Percentiles rank a stretch among this genome's conserved stretches.
These are phyloP conservation scores for Rhexocercosporidium sp. DNA, from an alignment of 2,329 filamentous ascomycete genomes.

Conservation along the genomic window DNA sequence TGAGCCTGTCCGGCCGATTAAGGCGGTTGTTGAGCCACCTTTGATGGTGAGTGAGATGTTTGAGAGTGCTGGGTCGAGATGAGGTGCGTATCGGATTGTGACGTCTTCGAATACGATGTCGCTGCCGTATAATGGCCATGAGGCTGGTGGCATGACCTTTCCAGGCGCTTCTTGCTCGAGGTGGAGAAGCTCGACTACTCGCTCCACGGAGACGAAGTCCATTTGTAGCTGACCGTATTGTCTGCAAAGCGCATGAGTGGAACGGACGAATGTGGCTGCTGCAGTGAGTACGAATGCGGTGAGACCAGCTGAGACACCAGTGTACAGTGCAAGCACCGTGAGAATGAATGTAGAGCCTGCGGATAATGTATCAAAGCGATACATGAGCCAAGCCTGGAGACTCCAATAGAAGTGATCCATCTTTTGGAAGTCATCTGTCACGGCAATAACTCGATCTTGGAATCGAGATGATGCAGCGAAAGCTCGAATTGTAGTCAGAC, in stretches of 20 bases:
- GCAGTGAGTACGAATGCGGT: slow-evolving; percentile 84
- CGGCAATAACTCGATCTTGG: slow-evolving; percentile 77
- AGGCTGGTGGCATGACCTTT: slow-evolving; percentile 69
- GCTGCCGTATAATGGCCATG: slow-evolving; percentile 76
- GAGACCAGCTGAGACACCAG: slow-evolving; percentile 75
- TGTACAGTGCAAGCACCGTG: slow-evolving; percentile 75
- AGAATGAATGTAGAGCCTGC: slow-evolving; percentile 75
- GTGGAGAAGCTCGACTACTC: slow-evolving; percentile 80
- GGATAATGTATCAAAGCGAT: slow-evolving; percentile 76
- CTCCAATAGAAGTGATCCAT: slow-evolving; percentile 98
- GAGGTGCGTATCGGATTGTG: slow-evolving; percentile 78
- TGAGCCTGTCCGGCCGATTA: slow-evolving; percentile 81
- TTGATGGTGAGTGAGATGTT: slow-evolving; percentile 76
- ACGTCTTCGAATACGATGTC: slow-evolving; percentile 79
- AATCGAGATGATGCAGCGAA: slow-evolving; percentile 81
- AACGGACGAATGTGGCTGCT: slow-evolving; percentile 69
- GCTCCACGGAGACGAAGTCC: slow-evolving; percentile 89
- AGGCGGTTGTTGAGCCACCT: slow-evolving; percentile 76
- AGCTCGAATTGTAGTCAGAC: slow-evolving; percentile 83
- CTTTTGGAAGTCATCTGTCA: slow-evolving; percentile 88
- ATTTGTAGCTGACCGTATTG: slow-evolving; percentile 87
- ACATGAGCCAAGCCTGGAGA: slow-evolving; percentile 83
- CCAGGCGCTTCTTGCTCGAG: slow-evolving; percentile 78
- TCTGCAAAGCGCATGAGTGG: slow-evolving; percentile 76
- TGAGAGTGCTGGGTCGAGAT: slow-evolving; percentile 74